Conservation (phyloP, 495 filamentous ascomycete genomes). For the Penicillium malachiteum region DNA sequence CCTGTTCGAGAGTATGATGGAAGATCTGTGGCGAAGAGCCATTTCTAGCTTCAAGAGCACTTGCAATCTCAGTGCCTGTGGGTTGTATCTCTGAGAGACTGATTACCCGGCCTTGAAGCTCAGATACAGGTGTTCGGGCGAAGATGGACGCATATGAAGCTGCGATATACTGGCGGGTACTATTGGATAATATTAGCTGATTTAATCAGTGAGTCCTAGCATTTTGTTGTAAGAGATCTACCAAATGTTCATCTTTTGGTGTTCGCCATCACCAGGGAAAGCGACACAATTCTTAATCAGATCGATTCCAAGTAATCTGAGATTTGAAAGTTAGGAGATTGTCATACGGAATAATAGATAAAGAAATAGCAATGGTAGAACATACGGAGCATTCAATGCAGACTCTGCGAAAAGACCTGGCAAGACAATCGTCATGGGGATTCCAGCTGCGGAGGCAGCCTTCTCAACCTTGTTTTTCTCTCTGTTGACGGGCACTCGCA, state of each 20-base stretch:
- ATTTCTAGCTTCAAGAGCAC: slow-evolving; percentile 8
- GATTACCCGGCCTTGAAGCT: slow-evolving; percentile 10
- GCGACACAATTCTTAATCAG: slow-evolving; percentile 11
- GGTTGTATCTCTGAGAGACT: slow-evolving; percentile 14
- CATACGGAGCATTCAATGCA: slow-evolving; percentile 8
- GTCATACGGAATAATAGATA: not conserved
- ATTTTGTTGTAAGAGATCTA: slow-evolving; percentile 5
- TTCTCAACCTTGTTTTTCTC: slow-evolving; percentile 17
- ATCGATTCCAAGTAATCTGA: slow-evolving; percentile 19
- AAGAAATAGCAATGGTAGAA: not conserved
- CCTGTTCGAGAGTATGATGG: slow-evolving; percentile 9
- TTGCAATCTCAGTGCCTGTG: slow-evolving; percentile 18
- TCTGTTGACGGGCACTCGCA: slow-evolving; percentile 10
- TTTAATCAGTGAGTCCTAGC: not conserved
- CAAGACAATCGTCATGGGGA: slow-evolving; percentile 18
- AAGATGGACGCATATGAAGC: slow-evolving; percentile 20
- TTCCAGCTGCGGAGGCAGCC: slow-evolving; percentile 17
- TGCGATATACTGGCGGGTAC: slow-evolving; percentile 21
- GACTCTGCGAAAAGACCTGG: slow-evolving; percentile 22
- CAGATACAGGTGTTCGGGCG: slow-evolving; percentile 12
- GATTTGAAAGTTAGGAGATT: not conserved
- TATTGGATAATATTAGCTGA: slow-evolving; percentile 1
- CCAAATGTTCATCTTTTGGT: slow-evolving; percentile 10
- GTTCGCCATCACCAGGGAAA: slow-evolving; percentile 12
- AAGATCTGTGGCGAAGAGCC: slow-evolving; percentile 5